Evolutionary conservation across 2,329 filamentous ascomycete species (phyloP), one percentile per base, ranked within the genome.

Genomic region (Aquanectria penicillioides): DNA sequence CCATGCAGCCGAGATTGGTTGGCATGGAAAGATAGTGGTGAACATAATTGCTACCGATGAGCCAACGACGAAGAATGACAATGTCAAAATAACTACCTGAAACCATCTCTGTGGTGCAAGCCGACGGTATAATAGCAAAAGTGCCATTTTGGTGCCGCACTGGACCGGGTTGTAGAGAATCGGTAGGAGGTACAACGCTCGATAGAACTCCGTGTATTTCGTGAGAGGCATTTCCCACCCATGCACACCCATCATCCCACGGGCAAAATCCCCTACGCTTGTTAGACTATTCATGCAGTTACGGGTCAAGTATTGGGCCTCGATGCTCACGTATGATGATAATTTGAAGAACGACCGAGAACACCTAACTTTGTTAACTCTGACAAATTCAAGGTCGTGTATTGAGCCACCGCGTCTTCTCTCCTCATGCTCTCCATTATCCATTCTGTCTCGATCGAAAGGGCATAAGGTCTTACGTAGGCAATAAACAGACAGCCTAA

Each of bases 1-100:
- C 67, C 71, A 78, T 6, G 66, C 67, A 12, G 64, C 71, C 6
- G 59, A 36, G 10, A 76, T 43, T 0, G 75, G 76, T 2, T 56
- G 65, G 59, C 74, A 78, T 5, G 73, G 70, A 38, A 77, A 73
- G 7, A 75, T 50, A n/a, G 75, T 64, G 12, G 69, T 54, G 37
- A 77, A 65, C 13, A 70, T 69, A 36, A 77, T 71, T 23, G 55
- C 64, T 23, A 70, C 70, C 72, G 3, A 62, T 56, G 3, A 64
- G 59, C 18, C 72, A 65, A 38, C 10, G 25, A 75, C 44, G 2
- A 65, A 58, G 2, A 1, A 67, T 65, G 4, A 62, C 28, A 50
- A 69, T 72, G 13, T 74, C 68, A 0, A 65, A 62, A 10, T 64
- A 53, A 22, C 7, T 17, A 23, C 18, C n/a, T 70, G 69, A 46